Evolutionary conservation across 1,284 basidiomycete species (phyloP).

Genomic region (Marasmius sp.): DNA sequence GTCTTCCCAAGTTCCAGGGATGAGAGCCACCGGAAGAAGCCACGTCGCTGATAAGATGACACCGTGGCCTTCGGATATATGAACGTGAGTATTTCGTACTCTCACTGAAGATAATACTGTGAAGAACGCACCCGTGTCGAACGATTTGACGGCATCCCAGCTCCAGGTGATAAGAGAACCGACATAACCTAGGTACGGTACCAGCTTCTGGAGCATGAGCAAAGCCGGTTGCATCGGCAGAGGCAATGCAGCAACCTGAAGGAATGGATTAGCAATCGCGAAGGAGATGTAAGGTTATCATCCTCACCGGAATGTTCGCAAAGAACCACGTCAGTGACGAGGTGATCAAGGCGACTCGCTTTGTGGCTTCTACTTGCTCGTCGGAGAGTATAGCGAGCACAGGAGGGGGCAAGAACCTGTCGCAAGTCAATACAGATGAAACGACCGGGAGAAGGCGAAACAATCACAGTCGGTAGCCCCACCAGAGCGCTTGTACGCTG

Average conservation of each 20-base stretch:
- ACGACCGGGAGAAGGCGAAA: not conserved
- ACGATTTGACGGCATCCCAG: not conserved
- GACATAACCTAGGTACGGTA: not conserved
- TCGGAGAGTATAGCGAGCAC: not conserved
- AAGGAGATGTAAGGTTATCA: not conserved
- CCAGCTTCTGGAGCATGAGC: not conserved
- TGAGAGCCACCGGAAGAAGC: constrained; percentile 1
- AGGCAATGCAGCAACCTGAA: not conserved
- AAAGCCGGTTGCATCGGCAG: not conserved
- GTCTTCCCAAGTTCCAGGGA: not conserved
- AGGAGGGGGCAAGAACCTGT: constrained; percentile 18
- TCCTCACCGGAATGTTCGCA: not conserved
- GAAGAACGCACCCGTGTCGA: not conserved
- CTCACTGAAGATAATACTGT: not conserved
- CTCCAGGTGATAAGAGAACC: not conserved
- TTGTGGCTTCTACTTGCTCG: not conserved
- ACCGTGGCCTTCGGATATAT: not conserved
- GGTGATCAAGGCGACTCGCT: not conserved
- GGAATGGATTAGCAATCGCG: not conserved
- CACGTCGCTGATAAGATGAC: constrained; percentile 1
- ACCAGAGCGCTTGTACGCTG: constrained; percentile 1
- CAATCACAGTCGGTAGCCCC: constrained; percentile 1
- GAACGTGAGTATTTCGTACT: not conserved
- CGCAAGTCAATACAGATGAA: not conserved
- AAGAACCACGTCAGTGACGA: not conserved